Base-by-base conservation (phyloP, 768 basidiomycete species). In the Tubosaeta sp. region DNA sequence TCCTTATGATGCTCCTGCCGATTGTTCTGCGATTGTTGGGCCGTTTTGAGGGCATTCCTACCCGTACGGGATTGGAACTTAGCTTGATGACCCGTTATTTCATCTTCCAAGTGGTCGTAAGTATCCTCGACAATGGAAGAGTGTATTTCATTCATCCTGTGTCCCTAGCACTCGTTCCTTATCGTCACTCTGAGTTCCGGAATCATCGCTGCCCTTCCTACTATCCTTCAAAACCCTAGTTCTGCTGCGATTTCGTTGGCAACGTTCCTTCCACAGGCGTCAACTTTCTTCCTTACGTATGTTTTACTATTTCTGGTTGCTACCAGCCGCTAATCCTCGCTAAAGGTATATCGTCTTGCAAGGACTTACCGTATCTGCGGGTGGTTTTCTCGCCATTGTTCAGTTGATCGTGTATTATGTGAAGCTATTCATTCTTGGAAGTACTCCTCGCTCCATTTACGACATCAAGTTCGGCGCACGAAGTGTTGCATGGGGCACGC, bases 41-140 rank as follows among this genome's bases (percentile, higher is more conserved):
- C 12, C 75, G 80, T 18, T 86, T 96, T 48, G 91, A 98, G 70
- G 96, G 96, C 18, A 90, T 93, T 18, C 94, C 95, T 0, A 85
- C 88, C 57, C 77, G 78, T 30, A 89, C 85, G 0, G 86, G 83
- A 1, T 70, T 98, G 36, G 95, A 99, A 59, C 77, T 96, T 5
- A 89, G 86, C 46, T 69, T 99, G 62, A 96, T 97, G 94, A 84
- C 83, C 1, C 76, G 96, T 19, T 98, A 78, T 72, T 95, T 95
- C 73, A 73, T 91, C 56, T 96, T 96, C 78, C 87, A 89, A 72
- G 89, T 94, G 44, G 71, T 96, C 47, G 91, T 94, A 69, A 56
- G 90, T 81, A 4, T 39, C 21, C 10, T 41, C 43, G 11, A 3
- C 11, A 24, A 13, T 41, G 3, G 12, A 46, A 13, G 9, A n/a